Conservation (phyloP, 2,329 filamentous ascomycete species). For the Pseudogymnoascus sp. region DNA sequence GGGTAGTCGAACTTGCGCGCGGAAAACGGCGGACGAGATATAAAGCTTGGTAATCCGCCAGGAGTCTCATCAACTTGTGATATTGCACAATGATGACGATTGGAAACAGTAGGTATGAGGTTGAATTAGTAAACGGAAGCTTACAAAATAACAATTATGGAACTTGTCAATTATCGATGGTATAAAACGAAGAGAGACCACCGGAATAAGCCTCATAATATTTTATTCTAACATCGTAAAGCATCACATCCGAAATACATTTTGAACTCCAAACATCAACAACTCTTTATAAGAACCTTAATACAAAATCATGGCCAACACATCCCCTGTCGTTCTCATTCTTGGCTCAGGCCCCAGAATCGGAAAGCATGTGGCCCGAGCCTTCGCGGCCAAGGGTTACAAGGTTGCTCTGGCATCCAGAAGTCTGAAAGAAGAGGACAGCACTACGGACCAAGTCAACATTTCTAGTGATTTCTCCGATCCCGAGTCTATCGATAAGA, state of each 20-base stretch:
- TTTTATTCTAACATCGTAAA: too few species aligned
- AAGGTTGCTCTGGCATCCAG: constrained; percentile 33
- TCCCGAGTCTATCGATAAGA: constrained; percentile 26
- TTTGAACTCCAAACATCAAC: not conserved
- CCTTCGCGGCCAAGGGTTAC: constrained; percentile 36
- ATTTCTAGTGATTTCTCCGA: constrained; percentile 31
- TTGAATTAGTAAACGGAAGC: not conserved
- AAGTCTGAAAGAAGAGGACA: constrained; percentile 23
- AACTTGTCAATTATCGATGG: not conserved
- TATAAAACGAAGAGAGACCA: not conserved
- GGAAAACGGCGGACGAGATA: not conserved
- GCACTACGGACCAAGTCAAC: constrained; percentile 27
- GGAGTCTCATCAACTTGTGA: not conserved
- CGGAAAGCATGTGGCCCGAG: constrained; percentile 29
- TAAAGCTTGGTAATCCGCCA: not conserved
- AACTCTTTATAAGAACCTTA: too few species aligned
- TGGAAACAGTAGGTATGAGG: not conserved
- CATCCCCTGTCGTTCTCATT: constrained; percentile 30
- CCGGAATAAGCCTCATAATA: not conserved
- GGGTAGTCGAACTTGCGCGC: not conserved
- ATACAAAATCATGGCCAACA: constrained; percentile 8
- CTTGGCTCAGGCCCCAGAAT: constrained; percentile 36
- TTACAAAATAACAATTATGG: not conserved
- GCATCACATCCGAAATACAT: not conserved
- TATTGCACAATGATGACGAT: not conserved